Base-by-base conservation (phyloP, 495 filamentous ascomycete genomes). In the Echria macrotheca region DNA sequence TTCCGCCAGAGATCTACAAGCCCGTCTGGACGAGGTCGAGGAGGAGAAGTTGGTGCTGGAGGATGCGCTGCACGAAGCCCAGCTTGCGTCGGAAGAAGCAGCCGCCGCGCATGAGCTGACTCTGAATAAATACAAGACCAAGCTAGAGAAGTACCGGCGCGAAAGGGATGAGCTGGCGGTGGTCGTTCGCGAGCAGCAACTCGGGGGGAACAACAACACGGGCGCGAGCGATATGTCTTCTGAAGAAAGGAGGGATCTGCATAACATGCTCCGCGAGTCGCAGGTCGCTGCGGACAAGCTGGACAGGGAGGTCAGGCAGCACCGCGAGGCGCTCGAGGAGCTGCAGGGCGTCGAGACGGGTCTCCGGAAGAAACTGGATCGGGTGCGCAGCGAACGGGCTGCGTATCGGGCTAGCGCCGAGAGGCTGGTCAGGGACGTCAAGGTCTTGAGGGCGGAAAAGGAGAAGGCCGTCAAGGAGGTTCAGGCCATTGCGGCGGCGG, bases 31-130 rank as follows among this genome's bases (percentile, higher is more conserved):
- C 60, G 89, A 95, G 59, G 70, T 95, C 10, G 91, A 91, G 65
- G 89, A 96, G 65, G 83, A 87, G 17, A 94, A 93, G 66, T 83
- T 94, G 17, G 89, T 84, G 0, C 75, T 95, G 10, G 87, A 91
- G 60, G 57, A 70, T 14, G 84, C 88, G 58, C 84, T 96, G 12
- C 88, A 95, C 56, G 83, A 91, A 45, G 64, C 64, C 1, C 55
- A 91, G 83, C 58, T 69, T 85, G 56, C 86, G 75, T 65, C 64
- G 47, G 89, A 96, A 58, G 85, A 91, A 31, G 86, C 93, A 54
- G 91, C 87, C 0, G 82, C 86, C 38, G 89, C 90, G 56, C 93
- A 93, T 56, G 73, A 75, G 19, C 87, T 91, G 54, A 71, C 93
- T 0, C 17, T 67, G 6, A 70, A 74, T 15, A 74, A 82, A 21